A percentile compares a stretch with the other conserved stretches of the same genome.
Conservation (phyloP, 371 early-diverging fungal species). For the Capillidium heterosporum region DNA sequence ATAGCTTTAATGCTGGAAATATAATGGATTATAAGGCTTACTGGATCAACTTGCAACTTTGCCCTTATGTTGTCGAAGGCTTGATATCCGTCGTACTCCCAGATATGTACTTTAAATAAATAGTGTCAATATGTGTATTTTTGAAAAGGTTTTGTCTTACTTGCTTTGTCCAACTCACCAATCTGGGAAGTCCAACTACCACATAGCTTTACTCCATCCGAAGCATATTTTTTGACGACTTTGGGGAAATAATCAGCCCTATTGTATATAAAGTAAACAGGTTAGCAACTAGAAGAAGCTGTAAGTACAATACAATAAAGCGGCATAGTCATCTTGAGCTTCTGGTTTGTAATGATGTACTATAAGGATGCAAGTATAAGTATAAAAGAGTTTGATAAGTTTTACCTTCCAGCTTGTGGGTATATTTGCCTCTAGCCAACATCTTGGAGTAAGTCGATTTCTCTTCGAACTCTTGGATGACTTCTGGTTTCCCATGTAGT, state of each 20-base stretch:
- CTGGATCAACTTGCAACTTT: constrained; percentile 7
- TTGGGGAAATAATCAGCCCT: constrained; percentile 50
- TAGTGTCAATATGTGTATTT: not conserved
- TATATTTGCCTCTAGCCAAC: constrained; percentile 72
- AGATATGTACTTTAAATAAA: constrained; percentile 47
- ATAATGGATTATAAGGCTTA: not conserved
- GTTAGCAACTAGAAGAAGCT: not conserved
- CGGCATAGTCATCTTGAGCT: constrained; percentile 60
- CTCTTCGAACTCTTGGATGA: not conserved
- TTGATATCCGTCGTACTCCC: constrained; percentile 81
- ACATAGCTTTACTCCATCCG: constrained; percentile 54
- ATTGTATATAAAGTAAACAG: constrained; percentile 1
- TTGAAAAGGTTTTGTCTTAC: constrained; percentile 18
- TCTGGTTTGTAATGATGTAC: constrained; percentile 75
- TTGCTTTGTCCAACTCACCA: constrained; percentile 69
- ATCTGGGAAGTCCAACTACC: constrained; percentile 77
- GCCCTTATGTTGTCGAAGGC: constrained; percentile 40
- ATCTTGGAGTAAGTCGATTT: constrained; percentile 8
- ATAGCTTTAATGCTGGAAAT: no score
- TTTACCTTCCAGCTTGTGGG: constrained; percentile 67
- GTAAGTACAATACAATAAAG: constrained; percentile 37
- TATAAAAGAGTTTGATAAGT: not conserved
- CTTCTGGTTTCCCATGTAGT: not conserved
- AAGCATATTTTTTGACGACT: constrained; percentile 41
- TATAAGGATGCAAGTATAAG: constrained; percentile 10